A percentile compares a stretch with the other conserved stretches of the same genome.
Evolutionary conservation across 1,284 basidiomycete species (phyloP).

Genomic region (Lentinula novae-zelandiae): DNA sequence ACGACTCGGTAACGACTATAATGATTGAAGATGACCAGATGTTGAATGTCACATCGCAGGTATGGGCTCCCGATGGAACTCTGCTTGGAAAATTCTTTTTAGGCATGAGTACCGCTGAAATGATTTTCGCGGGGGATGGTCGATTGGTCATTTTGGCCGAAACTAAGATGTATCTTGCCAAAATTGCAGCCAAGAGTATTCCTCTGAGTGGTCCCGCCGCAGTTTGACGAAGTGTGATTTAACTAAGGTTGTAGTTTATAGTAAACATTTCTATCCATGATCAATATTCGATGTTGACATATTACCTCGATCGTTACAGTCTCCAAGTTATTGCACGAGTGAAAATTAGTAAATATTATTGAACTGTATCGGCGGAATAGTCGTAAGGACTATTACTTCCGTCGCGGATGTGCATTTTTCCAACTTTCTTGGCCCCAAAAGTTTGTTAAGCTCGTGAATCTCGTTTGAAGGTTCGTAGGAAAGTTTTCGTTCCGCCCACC

Average conservation of each 20-base stretch:
- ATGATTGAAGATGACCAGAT: neutral
- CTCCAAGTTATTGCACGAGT: no score
- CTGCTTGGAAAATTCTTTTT: conserved; percentile 76
- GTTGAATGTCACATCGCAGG: conserved; percentile 29
- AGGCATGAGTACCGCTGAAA: conserved; percentile 54
- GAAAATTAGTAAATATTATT: no score
- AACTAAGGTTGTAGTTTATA: no score
- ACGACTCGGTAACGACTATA: neutral
- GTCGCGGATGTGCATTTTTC: neutral
- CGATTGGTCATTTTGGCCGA: conserved; percentile 67
- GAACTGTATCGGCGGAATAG: neutral
- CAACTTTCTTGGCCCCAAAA: neutral
- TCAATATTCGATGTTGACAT: no score
- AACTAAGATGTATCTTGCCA: conserved; percentile 60
- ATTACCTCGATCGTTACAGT: no score
- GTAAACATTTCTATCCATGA: no score
- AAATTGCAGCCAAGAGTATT: conserved; percentile 39
- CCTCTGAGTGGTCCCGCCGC: conserved; percentile 8
- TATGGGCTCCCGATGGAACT: conserved; percentile 61
- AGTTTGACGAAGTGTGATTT: neutral
- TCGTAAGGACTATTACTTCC: neutral
- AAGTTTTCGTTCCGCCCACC: neutral
- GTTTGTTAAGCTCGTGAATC: neutral
- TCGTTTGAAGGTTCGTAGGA: neutral
- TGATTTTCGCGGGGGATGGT: conserved; percentile 64